Percentiles rank a stretch among this genome's conserved stretches.
Evolutionary conservation across 2,329 filamentous ascomycete species (phyloP).

Genomic region (Helotiales sp.): DNA sequence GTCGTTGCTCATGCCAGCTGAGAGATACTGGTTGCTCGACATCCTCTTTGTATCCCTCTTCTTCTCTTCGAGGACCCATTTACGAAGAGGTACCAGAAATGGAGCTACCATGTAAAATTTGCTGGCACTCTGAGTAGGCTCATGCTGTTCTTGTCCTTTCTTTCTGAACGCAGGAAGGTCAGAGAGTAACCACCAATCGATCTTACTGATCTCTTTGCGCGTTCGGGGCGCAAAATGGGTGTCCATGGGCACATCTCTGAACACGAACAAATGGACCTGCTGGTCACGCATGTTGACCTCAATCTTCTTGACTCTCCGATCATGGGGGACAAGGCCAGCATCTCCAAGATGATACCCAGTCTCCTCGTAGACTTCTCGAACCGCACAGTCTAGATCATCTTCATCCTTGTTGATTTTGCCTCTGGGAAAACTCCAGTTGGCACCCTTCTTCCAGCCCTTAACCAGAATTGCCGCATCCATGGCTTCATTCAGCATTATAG

Average conservation of each 20-base stretch:
- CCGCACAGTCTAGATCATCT: conserved; percentile 88
- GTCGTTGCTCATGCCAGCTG: conserved; percentile 54
- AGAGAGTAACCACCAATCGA: conserved; percentile 90
- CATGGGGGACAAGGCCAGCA: conserved; percentile 75
- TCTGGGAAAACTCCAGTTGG: conserved; percentile 94
- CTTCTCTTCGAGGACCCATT: conserved; percentile 87
- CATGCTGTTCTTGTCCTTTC: conserved; percentile 58
- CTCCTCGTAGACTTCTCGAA: conserved; percentile 95
- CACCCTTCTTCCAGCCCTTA: conserved; percentile 96
- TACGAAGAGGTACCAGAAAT: conserved; percentile 83
- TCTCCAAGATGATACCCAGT: conserved; percentile 84
- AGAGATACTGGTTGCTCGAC: conserved; percentile 48
- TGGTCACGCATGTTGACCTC: conserved; percentile 91
- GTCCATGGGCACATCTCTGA: conserved; percentile 85
- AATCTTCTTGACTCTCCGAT: conserved; percentile 79
- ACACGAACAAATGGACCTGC: conserved; percentile 90
- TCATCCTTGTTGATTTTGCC: conserved; percentile 99
- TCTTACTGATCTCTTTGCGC: conserved; percentile 96
- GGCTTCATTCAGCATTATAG: conserved; percentile 88
- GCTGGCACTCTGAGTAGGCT: conserved; percentile 65
- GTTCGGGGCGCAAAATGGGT: conserved; percentile 88
- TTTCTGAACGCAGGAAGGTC: conserved; percentile 84
- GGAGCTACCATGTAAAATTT: conserved; percentile 99
- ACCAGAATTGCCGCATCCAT: conserved; percentile 95
- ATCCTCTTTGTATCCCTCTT: conserved; percentile 66